A percentile compares a stretch with the other conserved stretches of the same genome.
Conservation (phyloP, 441 rosid genomes). For the Pelargonium citronellum region DNA sequence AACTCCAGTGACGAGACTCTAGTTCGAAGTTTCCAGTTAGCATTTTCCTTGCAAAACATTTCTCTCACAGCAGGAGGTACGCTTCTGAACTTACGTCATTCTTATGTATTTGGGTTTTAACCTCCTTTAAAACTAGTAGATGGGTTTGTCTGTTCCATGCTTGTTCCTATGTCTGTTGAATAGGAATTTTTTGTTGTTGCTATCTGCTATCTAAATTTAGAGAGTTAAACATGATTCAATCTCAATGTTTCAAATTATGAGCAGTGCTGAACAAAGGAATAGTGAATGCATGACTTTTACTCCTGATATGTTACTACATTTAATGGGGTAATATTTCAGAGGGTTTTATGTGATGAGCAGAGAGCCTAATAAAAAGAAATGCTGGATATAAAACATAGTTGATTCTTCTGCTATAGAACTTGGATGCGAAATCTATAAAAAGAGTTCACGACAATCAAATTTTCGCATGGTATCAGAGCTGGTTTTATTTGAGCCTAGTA, state of each 20-base stretch:
- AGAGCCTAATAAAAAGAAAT: no score
- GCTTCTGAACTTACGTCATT: slow-evolving; percentile 21
- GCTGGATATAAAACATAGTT: no score
- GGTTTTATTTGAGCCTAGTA: no score
- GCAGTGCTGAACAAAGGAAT: background rate
- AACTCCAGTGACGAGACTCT: slow-evolving; percentile 69
- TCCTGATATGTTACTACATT: background rate
- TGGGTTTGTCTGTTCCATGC: background rate
- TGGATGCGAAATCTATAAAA: no score
- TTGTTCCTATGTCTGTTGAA: slow-evolving; percentile 2
- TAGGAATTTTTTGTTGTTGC: no score
- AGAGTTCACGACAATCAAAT: no score
- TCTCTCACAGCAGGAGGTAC: slow-evolving; percentile 70
- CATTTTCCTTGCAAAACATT: slow-evolving; percentile 73
- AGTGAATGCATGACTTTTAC: background rate
- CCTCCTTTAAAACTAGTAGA: background rate
- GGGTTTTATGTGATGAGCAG: background rate
- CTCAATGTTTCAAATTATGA: slow-evolving; percentile 1
- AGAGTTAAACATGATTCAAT: background rate
- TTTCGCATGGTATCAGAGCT: no score
- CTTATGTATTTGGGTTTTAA: background rate
- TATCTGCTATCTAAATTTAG: background rate
- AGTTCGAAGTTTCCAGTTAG: slow-evolving; percentile 85
- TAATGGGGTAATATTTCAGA: background rate
- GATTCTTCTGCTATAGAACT: no score